Percentiles rank a stretch among this genome's conserved stretches.
Conservation (phyloP, 176 grass and related monocot species). For the Rhipidocladum racemiflorum region DNA sequence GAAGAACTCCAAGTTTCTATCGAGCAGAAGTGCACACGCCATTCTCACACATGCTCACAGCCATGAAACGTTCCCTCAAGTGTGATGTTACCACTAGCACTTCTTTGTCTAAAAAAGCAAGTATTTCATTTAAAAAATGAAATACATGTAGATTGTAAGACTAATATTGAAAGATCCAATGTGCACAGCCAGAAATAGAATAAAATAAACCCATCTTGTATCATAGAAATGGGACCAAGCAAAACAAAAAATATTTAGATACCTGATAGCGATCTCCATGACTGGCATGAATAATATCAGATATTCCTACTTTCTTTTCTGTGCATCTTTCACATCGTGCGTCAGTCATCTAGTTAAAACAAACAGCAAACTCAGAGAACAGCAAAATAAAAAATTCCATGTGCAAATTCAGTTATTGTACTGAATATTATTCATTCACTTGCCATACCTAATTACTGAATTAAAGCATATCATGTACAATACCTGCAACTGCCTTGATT, state of each 20-base stretch:
- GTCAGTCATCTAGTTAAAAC: conserved; percentile 84
- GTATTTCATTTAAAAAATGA: not conserved
- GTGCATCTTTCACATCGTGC: conserved; percentile 67
- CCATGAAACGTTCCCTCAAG: not conserved
- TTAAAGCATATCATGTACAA: conserved; percentile 12
- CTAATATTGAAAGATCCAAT: not conserved
- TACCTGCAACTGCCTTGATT: conserved; percentile 76
- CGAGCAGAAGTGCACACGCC: not conserved
- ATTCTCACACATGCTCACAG: not conserved
- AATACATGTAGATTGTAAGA: not conserved
- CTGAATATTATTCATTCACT: not conserved
- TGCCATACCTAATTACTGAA: conserved; percentile 6
- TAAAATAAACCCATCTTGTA: not conserved
- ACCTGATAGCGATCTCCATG: conserved; percentile 97
- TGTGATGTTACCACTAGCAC: not conserved
- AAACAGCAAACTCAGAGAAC: conserved; percentile 22
- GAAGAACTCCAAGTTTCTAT: not conserved
- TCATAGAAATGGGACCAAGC: not conserved
- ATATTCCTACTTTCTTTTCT: conserved; percentile 83
- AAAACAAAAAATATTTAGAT: conserved; percentile 7
- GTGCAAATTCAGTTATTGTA: not conserved
- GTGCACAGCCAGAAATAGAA: not conserved
- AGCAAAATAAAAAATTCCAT: not conserved
- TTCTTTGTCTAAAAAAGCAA: not conserved
- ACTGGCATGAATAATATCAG: conserved; percentile 75